Evolutionary conservation across 2,329 filamentous ascomycete genomes (phyloP).

Genomic region (Cryphonectria radicalis): DNA sequence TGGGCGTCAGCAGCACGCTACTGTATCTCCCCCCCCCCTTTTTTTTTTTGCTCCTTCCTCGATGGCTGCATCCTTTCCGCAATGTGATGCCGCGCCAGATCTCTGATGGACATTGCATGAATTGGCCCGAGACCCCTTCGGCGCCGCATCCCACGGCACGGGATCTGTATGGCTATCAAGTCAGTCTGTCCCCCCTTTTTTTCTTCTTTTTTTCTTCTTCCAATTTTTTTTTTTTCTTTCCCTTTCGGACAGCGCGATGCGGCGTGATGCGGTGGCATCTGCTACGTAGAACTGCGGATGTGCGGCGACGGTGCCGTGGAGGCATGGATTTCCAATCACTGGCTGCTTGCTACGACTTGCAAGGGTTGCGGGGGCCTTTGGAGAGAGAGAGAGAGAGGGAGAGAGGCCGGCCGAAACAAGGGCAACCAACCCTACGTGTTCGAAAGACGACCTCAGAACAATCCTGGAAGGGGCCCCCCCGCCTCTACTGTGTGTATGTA

Average conservation of each 20-base stretch:
- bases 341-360: neutral
- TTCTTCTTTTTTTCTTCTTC: neutral
- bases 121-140: neutral
- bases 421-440: neutral
- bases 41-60: neutral
- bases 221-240: neutral
- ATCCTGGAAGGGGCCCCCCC: neutral
- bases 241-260: neutral
- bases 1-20: neutral
- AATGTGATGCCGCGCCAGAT: neutral
- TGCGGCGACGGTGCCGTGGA: neutral
- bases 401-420: neutral
- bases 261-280: slow-evolving; percentile 7
- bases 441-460: neutral
- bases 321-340: neutral
- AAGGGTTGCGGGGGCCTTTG: neutral
- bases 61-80: slow-evolving; percentile 1
- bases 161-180: neutral
- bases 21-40: neutral
- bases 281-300: neutral
- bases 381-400: neutral
- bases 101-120: neutral
- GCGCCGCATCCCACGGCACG: neutral
- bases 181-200: neutral
- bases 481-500: neutral